Evolutionary conservation across 108 stramenopile genomes (phyloP).

Genomic region (Hondaea fermentalgiana): DNA sequence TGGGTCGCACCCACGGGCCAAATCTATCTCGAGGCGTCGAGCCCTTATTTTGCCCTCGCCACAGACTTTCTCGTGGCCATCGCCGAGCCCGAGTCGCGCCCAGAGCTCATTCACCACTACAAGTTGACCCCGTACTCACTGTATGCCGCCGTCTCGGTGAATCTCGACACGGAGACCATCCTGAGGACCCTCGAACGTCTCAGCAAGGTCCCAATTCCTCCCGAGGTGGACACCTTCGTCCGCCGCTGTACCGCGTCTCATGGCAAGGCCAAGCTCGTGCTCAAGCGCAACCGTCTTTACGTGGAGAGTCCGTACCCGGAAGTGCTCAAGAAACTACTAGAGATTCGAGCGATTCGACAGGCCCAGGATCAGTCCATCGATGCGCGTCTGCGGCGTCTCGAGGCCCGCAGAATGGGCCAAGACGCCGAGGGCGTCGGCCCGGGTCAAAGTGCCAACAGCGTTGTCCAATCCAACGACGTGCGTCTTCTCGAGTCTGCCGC

Average conservation of each 20-base stretch:
- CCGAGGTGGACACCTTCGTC: conserved; percentile 37
- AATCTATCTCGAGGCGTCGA: conserved; percentile 89
- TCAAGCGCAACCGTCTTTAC: conserved; percentile 70
- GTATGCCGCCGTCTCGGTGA: conserved; percentile 96
- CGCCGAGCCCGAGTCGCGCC: conserved; percentile 87
- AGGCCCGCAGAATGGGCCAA: neutral
- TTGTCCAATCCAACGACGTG: conserved; percentile 28
- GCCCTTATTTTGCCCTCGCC: conserved; percentile 80
- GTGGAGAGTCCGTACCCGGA: conserved; percentile 81
- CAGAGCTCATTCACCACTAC: conserved; percentile 94
- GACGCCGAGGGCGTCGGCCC: neutral
- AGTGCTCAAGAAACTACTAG: conserved; percentile 73
- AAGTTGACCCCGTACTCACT: conserved; percentile 85
- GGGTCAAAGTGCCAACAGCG: neutral
- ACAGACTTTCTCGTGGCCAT: conserved; percentile 99
- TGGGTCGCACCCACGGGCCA: conserved; percentile 49
- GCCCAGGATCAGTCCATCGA: conserved; percentile 54
- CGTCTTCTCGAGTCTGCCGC: neutral
- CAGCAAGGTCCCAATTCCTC: conserved; percentile 35
- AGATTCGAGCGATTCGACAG: conserved; percentile 70
- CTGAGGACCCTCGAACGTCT: conserved; percentile 37
- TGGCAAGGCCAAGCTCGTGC: conserved; percentile 92
- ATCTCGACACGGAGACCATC: conserved; percentile 71
- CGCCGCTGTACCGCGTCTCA: conserved; percentile 39
- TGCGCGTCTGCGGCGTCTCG: neutral